Conservation (phyloP, 1,284 basidiomycete species). For the Cryptococcus hybrid region DNA sequence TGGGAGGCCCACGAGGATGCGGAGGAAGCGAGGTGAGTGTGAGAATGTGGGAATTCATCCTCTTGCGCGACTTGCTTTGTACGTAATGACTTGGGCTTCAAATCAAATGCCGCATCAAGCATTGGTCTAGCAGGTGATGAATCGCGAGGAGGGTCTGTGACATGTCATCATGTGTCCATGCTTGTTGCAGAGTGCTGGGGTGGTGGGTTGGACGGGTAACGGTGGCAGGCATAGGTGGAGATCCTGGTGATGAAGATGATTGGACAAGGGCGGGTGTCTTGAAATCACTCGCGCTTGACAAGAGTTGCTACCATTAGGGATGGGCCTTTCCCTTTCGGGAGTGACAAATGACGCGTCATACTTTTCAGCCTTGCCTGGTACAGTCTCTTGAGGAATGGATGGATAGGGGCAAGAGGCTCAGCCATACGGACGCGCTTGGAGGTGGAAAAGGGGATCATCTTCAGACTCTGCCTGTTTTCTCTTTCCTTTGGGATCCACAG, state of each 20-base stretch:
- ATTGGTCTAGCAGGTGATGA: constrained; percentile 26
- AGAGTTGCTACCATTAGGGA: constrained; percentile 10
- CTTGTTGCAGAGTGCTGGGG: constrained; percentile 39
- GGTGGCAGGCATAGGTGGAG: constrained; percentile 48
- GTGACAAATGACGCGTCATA: constrained; percentile 42
- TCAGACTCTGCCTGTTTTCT: constrained; percentile 23
- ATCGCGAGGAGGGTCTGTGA: constrained; percentile 10
- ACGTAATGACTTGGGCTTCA: constrained; percentile 30
- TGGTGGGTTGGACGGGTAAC: constrained; percentile 39
- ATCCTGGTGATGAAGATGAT: constrained; percentile 46
- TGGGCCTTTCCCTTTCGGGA: constrained; percentile 34
- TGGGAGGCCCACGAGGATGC: constrained; percentile 23
- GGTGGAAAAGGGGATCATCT: constrained; percentile 38
- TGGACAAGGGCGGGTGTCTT: constrained; percentile 45
- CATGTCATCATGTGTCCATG: constrained; percentile 46
- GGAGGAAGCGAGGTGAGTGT: neutral
- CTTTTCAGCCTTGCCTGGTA: constrained; percentile 8
- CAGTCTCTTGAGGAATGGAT: constrained; percentile 19
- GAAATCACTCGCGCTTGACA: constrained; percentile 33
- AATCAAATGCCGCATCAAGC: constrained; percentile 42
- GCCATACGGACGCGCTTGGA: constrained; percentile 33
- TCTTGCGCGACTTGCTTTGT: constrained; percentile 11
- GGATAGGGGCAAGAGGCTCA: constrained; percentile 34
- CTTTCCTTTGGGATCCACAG: constrained; percentile 20
- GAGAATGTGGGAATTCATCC: constrained; percentile 12